Evolutionary conservation across 805 yeast genomes (phyloP).

Genomic region (Metahyphopichia silvanorum): DNA sequence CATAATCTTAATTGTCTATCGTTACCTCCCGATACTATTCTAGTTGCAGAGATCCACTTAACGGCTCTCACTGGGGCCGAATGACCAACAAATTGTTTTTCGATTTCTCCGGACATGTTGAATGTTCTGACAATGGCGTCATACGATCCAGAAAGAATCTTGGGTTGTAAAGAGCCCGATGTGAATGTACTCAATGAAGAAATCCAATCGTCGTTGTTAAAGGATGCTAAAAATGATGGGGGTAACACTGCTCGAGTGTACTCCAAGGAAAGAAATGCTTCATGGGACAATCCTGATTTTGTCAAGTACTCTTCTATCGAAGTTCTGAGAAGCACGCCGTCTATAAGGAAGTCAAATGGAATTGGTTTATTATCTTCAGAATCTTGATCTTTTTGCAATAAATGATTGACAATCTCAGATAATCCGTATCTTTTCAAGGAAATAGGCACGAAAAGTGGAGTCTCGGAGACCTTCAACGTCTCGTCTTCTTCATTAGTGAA

Average conservation of each 20-base stretch:
- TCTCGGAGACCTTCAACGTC: conserved; percentile 63
- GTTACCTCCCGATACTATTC: conserved; percentile 81
- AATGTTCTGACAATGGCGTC: conserved; percentile 94
- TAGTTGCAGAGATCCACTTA: conserved; percentile 69
- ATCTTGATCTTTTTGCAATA: conserved; percentile 45
- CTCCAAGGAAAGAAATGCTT: conserved; percentile 75
- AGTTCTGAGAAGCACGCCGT: conserved; percentile 76
- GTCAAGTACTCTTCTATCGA: conserved; percentile 78
- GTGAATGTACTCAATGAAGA: conserved; percentile 63
- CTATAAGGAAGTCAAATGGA: conserved; percentile 90
- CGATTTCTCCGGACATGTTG: conserved; percentile 76
- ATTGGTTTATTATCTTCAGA: conserved; percentile 52
- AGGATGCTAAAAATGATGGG: conserved; percentile 87
- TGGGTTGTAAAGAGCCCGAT: conserved; percentile 36
- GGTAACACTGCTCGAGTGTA: conserved; percentile 92
- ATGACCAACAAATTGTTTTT: conserved; percentile 82
- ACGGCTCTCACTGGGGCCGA: conserved; percentile 83
- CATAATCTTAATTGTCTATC: conserved; percentile 88
- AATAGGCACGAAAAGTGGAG: conserved; percentile 86
- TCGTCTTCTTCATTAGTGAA: conserved; percentile 84
- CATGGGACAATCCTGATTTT: conserved; percentile 75
- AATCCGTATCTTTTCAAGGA: conserved; percentile 85
- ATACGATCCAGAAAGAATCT: conserved; percentile 83
- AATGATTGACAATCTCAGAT: conserved; percentile 92
- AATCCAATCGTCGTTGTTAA: conserved; percentile 93